These are phyloP conservation scores for Purshia tridentata DNA, from an alignment of 306 rosid genomes.

Conservation along the genomic window DNA sequence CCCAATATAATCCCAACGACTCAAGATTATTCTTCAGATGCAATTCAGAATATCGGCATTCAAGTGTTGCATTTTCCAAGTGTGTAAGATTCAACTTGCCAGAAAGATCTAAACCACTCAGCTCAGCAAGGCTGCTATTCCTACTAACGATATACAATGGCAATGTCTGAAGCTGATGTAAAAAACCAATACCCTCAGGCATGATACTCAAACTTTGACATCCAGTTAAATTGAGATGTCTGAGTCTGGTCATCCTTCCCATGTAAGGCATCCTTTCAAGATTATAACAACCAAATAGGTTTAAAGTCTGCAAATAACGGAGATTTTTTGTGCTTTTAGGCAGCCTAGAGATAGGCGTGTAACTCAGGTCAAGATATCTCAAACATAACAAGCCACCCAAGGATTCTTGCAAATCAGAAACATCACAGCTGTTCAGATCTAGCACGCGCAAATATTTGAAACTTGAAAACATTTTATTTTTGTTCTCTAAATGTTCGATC, in stretches of 20 bases:
- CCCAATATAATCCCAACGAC: constrained; percentile 4
- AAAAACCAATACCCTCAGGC: rapidly evolving
- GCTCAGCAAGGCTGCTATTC: not conserved
- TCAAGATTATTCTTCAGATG: not conserved
- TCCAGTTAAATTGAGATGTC: not conserved
- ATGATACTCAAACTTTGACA: rapidly evolving
- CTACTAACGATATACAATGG: not conserved
- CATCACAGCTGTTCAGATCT: not conserved
- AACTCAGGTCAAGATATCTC: constrained; percentile 18
- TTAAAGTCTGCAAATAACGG: constrained; percentile 14
- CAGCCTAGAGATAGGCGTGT: not conserved
- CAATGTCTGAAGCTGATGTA: not conserved
- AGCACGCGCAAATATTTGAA: not conserved
- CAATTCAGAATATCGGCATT: too few relatives aligned
- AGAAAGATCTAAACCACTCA: not conserved
- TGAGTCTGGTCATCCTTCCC: not conserved
- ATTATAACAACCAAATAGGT: rapidly evolving
- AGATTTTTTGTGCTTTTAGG: not conserved
- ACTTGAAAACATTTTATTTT: not conserved
- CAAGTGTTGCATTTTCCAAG: constrained; percentile 2
- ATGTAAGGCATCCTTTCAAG: not conserved
- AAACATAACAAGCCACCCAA: constrained; percentile 9
- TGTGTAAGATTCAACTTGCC: not conserved
- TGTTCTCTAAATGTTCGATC: not conserved
- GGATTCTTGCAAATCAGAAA: not conserved